Conservation (phyloP, 345 rosid species). For the Eucalyptus erythrocorys region DNA sequence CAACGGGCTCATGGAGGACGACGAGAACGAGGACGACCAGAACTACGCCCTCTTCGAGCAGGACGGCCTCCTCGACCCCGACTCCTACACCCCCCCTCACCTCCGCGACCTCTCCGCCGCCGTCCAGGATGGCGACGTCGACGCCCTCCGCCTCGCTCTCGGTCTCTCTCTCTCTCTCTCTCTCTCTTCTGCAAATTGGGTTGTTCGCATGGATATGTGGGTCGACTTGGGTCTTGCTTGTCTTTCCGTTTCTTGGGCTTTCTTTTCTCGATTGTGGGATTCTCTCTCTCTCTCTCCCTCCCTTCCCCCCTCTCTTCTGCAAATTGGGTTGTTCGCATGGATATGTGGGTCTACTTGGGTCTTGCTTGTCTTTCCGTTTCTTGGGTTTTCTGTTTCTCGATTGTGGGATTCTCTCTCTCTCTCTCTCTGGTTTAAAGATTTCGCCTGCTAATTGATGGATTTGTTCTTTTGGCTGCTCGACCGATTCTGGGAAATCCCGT, state of each 20-base stretch:
- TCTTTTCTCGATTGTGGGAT: neutral
- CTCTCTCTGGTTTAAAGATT: neutral
- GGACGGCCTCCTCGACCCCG: conserved; percentile 35
- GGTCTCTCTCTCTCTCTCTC: conserved; percentile 19
- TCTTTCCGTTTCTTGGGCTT: neutral
- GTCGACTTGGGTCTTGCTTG: neutral
- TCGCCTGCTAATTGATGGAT: neutral
- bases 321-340: neutral
- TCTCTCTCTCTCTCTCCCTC: conserved; percentile 14
- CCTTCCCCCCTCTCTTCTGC: neutral
- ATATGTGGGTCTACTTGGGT: neutral
- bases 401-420: conserved; percentile 16
- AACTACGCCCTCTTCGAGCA: conserved; percentile 46
- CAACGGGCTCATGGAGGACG: conserved; percentile 59
- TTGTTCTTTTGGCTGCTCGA: neutral
- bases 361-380: neutral
- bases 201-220: neutral
- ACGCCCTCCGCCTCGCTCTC: conserved; percentile 61
- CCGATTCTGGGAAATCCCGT: neutral
- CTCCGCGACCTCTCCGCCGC: conserved; percentile 69
- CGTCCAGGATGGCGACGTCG: conserved; percentile 48
- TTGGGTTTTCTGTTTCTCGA: neutral
- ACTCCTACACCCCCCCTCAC: conserved; percentile 50
- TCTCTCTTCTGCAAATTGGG: neutral
- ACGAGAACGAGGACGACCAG: conserved; percentile 42